Evolutionary conservation across 495 filamentous ascomycete species (phyloP).

Genomic region (Hyaloscypha finlandica): DNA sequence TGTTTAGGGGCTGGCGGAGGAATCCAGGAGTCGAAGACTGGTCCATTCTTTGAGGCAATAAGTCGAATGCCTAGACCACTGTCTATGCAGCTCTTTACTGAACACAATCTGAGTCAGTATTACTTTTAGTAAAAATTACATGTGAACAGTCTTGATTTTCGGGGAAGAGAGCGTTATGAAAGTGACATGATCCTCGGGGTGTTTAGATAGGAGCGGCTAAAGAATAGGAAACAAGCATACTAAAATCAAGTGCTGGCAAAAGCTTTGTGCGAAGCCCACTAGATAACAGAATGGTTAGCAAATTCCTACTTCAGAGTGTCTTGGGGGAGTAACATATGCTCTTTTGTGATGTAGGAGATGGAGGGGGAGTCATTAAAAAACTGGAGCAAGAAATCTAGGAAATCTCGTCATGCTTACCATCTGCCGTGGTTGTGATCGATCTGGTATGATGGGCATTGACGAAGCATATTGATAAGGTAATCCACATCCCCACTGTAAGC

Average conservation of each 20-base stretch:
- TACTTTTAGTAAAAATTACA: background rate
- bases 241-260: conserved; percentile 65
- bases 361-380: too few species aligned
- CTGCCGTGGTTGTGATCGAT: conserved; percentile 75
- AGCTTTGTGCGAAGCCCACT: conserved; percentile 69
- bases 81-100: conserved; percentile 52
- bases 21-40: conserved; percentile 31
- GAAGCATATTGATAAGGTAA: conserved; percentile 53
- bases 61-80: conserved; percentile 47
- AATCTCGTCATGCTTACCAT: conserved; percentile 34
- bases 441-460: conserved; percentile 73
- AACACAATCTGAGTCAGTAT: background rate
- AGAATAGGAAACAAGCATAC: background rate
- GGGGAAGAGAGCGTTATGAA: background rate
- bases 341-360: too few species aligned
- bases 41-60: conserved; percentile 46
- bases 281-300: background rate
- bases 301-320: background rate
- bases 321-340: too few species aligned
- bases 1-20: conserved; percentile 11
- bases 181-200: background rate
- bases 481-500: conserved; percentile 49
- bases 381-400: too few species aligned
- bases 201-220: background rate
- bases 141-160: background rate